Percentiles rank a stretch among this genome's conserved stretches.
These are phyloP conservation scores for Cryomyces minteri DNA, from an alignment of 495 filamentous ascomycete species.

Conservation along the genomic window DNA sequence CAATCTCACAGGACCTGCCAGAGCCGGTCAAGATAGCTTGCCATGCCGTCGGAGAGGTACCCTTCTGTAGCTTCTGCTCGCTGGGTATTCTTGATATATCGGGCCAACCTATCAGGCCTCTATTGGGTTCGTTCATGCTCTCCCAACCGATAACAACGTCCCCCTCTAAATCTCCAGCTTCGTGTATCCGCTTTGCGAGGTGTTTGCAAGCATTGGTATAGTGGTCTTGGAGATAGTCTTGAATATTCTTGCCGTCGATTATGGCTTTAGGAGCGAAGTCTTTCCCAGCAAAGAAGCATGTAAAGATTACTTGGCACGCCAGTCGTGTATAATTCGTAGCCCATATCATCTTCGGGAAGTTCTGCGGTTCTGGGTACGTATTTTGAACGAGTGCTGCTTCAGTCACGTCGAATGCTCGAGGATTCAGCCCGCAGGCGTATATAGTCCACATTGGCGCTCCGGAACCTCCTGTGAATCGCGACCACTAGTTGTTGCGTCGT, in stretches of 20 bases:
- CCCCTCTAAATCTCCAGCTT: slow-evolving; percentile 76
- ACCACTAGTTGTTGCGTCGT: slow-evolving; percentile 43
- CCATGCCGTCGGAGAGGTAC: slow-evolving; percentile 86
- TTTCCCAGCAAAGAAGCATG: slow-evolving; percentile 79
- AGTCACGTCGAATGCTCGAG: slow-evolving; percentile 62
- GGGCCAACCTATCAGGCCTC: slow-evolving; percentile 70
- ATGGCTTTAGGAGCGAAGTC: slow-evolving; percentile 94
- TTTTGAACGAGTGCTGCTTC: slow-evolving; percentile 93
- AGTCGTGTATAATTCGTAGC: slow-evolving; percentile 88
- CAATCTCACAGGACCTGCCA: slow-evolving; percentile 72
- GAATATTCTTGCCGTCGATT: slow-evolving; percentile 87
- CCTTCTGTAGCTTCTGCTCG: slow-evolving; percentile 84
- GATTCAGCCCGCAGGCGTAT: slow-evolving; percentile 83
- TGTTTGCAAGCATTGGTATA: slow-evolving; percentile 64
- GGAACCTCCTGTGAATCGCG: slow-evolving; percentile 79
- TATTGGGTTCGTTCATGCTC: slow-evolving; percentile 83
- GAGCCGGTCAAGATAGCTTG: slow-evolving; percentile 84
- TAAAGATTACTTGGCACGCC: slow-evolving; percentile 81
- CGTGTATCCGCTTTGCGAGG: slow-evolving; percentile 67
- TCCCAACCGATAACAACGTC: slow-evolving; percentile 91
- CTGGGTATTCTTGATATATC: slow-evolving; percentile 67
- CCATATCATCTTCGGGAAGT: slow-evolving; percentile 98
- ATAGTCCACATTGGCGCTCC: slow-evolving; percentile 96
- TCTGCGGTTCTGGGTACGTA: slow-evolving; percentile 67
- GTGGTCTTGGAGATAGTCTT: slow-evolving; percentile 85